Percentiles rank a stretch among this genome's conserved stretches.
phyloP scores from a whole-genome alignment of 164 flowering plant species.

The Sedum album region DNA sequence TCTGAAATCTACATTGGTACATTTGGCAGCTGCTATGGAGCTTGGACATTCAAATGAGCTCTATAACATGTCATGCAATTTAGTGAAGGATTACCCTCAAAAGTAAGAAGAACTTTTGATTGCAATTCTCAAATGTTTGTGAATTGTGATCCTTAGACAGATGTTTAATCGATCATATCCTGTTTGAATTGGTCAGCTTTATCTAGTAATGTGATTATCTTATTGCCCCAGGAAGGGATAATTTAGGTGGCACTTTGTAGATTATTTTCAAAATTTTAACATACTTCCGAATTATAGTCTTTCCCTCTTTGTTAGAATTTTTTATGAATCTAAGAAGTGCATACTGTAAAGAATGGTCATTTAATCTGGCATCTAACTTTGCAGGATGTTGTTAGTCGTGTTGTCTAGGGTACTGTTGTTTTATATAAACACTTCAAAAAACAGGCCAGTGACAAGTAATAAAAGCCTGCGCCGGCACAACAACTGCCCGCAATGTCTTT shows the following conservation, averaged over 20 bases:
- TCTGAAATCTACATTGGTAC: constrained; percentile 81
- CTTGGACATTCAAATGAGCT: constrained; percentile 96
- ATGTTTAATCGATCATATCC: neutral
- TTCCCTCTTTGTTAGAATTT: neutral
- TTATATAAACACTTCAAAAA: too few species aligned
- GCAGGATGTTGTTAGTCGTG: too few species aligned
- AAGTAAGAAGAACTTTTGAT: constrained; percentile 44
- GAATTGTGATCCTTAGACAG: neutral
- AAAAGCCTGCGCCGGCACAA: too few species aligned
- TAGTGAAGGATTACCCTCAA: constrained; percentile 96
- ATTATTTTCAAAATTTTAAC: neutral
- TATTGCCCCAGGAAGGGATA: neutral
- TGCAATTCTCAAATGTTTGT: neutral
- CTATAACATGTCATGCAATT: constrained; percentile 84
- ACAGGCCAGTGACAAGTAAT: too few species aligned
- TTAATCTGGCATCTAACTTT: neutral
- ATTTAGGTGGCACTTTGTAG: neutral
- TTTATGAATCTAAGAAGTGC: neutral
- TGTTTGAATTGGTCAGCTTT: neutral
- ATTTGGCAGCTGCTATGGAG: constrained; percentile 95
- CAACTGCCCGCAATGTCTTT: too few species aligned
- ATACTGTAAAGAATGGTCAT: neutral
- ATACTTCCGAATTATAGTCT: neutral
- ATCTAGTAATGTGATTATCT: neutral
- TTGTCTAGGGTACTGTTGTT: too few species aligned